Evolutionary conservation across 2,329 filamentous ascomycete genomes (phyloP).

Genomic region (Xylaria sp.): DNA sequence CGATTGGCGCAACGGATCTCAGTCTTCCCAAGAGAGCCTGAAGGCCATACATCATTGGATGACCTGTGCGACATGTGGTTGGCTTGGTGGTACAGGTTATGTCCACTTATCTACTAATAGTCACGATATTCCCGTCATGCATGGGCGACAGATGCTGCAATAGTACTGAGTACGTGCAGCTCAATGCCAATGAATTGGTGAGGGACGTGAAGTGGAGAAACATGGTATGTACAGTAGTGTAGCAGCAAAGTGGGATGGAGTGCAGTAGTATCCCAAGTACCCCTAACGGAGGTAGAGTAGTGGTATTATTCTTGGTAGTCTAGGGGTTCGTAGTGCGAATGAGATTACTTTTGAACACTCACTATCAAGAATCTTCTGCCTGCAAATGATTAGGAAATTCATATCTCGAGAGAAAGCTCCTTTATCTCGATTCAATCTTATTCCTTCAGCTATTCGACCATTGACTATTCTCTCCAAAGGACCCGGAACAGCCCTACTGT

Average conservation of each 20-base stretch:
- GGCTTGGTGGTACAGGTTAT: no score
- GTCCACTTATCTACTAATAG: no score
- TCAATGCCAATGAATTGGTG: neutral
- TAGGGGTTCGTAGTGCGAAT: no score
- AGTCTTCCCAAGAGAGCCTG: conserved; percentile 22
- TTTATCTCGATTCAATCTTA: neutral
- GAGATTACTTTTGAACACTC: neutral
- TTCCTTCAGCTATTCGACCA: neutral
- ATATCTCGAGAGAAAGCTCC: neutral
- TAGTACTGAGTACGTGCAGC: no score
- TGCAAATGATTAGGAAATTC: conserved; percentile 5
- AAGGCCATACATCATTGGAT: conserved; percentile 31
- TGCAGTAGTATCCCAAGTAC: neutral
- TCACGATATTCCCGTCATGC: neutral
- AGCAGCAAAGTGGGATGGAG: conserved; percentile 6
- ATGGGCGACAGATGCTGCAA: no score
- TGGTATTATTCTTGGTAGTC: no score
- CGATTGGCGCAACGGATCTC: conserved; percentile 29
- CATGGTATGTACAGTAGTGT: neutral
- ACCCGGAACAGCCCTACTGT: neutral
- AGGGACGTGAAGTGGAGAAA: neutral
- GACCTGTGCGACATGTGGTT: conserved; percentile 19
- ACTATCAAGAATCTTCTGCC: neutral
- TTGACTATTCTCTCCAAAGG: neutral
- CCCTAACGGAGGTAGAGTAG: no score